Base-by-base conservation (phyloP, 345 rosid species). In the Ceriops decandra region DNA sequence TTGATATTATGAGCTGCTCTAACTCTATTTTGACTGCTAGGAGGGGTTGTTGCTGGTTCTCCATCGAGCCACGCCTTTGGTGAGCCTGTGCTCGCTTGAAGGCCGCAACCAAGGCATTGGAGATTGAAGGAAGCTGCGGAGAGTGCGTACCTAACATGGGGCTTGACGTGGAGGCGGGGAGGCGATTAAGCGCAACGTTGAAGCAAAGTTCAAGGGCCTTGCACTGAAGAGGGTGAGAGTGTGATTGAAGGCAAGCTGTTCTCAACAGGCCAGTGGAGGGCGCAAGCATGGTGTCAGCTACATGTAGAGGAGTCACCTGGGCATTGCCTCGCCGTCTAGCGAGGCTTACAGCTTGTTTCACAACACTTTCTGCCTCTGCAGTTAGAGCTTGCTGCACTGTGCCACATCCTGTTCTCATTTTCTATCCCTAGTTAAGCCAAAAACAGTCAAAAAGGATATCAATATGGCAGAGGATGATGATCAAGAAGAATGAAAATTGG, bases 71-170 rank as follows among this genome's bases (percentile, higher is more conserved):
- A 36, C 91, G 82, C 42, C 96, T 73, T 68, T 88, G 96, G 66
- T 90, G 93, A 24, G 96, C 91, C 63, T 87, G 96, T 19, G 96
- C 93, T 31, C 96, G 77, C 77, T 90, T 90, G 26, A 90, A 75
- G 13, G 90, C 93, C 2, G 93, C 93, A 10, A 90, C 85, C n/a
- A 88, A 75, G 46, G 91, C 93, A 68, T 87, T 87, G 5, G 96
- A 90, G 69, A 87, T 83, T 0, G 91, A 85, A 49, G 91, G 91
- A 62, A 11, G 72, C 21, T 71, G 72, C 5, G n/a, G 79, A 9
- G 62, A 56, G 53, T 72, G 87, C 9, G 76, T 56, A 22, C 68
- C 77, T 68, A 82, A 72, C 52, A 80, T 76, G 42, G 86, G 89
- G 53, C 71, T 73, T 2, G 88, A 83, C 0, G 85, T 63, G n/a